Percentiles rank a stretch among this genome's conserved stretches.
These are phyloP conservation scores for Ogataea dorogensis DNA, from an alignment of 805 yeast species.

Conservation along the genomic window DNA sequence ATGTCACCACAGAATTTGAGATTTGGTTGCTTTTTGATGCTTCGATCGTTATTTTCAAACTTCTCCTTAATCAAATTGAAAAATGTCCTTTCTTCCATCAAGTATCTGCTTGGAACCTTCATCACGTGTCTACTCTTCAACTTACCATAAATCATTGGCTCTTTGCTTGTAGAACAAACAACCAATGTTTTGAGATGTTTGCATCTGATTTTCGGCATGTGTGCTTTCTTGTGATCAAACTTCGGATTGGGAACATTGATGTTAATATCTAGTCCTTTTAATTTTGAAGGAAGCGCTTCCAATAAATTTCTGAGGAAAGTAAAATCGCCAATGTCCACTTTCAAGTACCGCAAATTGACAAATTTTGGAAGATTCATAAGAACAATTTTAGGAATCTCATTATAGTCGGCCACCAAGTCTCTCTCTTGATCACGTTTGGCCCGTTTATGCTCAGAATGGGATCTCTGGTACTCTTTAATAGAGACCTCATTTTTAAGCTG, in stretches of 20 bases:
- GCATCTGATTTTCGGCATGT: conserved; percentile 7
- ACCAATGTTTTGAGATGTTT: conserved; percentile 12
- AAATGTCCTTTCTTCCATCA: conserved; percentile 13
- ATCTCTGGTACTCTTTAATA: conserved; percentile 4
- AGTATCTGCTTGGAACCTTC: conserved; percentile 13
- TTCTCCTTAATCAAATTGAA: conserved; percentile 15
- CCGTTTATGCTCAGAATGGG: background rate
- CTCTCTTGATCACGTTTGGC: background rate
- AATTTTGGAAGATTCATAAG: conserved; percentile 10
- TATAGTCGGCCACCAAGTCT: conserved; percentile 1
- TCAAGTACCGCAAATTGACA: conserved; percentile 18
- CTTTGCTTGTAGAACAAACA: conserved; percentile 12
- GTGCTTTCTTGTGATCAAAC: conserved; percentile 9
- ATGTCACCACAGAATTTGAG: conserved; percentile 17
- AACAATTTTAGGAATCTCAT: conserved; percentile 10
- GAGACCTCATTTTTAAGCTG: conserved; percentile 16
- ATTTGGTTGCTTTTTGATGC: conserved; percentile 17
- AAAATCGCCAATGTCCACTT: conserved; percentile 16
- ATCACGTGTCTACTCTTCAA: conserved; percentile 17
- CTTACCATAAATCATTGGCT: conserved; percentile 19
- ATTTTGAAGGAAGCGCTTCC: conserved; percentile 14
- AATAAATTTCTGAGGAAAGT: conserved; percentile 8
- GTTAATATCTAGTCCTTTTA: conserved; percentile 20
- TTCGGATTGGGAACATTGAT: conserved; percentile 13
- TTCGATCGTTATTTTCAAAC: conserved; percentile 10